phyloP scores from a whole-genome alignment of 306 rosid species.

The Prunus mume region DNA sequence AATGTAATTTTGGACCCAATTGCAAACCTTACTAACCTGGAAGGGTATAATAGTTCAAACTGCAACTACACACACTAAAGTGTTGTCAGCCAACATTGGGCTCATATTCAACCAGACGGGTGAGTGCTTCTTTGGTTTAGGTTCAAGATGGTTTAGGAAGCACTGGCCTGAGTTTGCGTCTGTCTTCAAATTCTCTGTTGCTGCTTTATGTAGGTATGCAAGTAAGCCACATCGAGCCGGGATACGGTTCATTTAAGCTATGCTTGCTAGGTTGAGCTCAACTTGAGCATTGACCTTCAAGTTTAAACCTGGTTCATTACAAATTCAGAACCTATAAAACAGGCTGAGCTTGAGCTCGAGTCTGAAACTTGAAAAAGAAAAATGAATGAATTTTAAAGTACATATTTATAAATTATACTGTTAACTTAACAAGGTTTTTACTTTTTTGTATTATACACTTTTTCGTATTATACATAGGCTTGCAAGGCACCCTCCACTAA shows the following conservation, averaged over 20 bases:
- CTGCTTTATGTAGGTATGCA: too few relatives aligned
- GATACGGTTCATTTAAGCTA: background rate
- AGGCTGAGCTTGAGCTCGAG: background rate
- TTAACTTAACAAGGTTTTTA: too few relatives aligned
- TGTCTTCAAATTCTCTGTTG: background rate
- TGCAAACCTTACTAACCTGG: background rate
- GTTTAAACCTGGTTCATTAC: background rate
- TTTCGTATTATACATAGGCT: background rate
- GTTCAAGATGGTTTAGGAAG: background rate
- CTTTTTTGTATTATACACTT: background rate
- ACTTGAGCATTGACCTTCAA: background rate
- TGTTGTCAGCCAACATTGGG: background rate
- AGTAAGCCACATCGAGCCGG: too few relatives aligned
- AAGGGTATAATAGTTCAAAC: background rate
- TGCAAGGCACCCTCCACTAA: background rate
- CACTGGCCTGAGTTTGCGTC: background rate
- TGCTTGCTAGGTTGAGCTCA: background rate
- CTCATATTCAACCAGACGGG: background rate
- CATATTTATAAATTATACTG: too few relatives aligned
- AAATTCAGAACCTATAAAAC: background rate
- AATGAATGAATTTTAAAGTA: too few relatives aligned
- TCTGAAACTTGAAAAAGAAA: too few relatives aligned
- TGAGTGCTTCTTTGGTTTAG: background rate
- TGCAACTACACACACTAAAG: background rate
- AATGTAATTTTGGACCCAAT: background rate